A percentile compares a stretch with the other conserved stretches of the same genome.
Conservation (phyloP, 192 early-diverging fungal species). For the Mortierella antarctica region DNA sequence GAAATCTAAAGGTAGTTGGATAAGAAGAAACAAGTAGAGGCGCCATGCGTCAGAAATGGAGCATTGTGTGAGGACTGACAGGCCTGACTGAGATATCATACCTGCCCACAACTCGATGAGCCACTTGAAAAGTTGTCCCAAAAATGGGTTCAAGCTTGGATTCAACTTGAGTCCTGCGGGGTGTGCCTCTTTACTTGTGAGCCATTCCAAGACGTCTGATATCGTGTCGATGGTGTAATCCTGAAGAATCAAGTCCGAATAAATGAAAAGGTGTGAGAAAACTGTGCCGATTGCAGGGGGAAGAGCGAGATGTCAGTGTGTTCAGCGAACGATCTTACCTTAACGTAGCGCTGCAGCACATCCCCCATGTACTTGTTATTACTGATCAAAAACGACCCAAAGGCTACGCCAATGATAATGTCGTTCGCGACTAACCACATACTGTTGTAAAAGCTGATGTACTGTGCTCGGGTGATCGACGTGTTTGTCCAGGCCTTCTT, state of each 20-base stretch:
- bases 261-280: background rate
- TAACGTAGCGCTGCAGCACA: slow-evolving; percentile 56
- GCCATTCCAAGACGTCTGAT: slow-evolving; percentile 84
- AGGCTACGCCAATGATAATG: slow-evolving; percentile 84
- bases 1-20: slow-evolving; percentile 38
- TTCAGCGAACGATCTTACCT: slow-evolving; percentile 7
- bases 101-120: slow-evolving; percentile 89
- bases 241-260: slow-evolving; percentile 31
- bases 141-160: slow-evolving; percentile 84
- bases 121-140: slow-evolving; percentile 93
- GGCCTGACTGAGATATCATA: slow-evolving; percentile 4
- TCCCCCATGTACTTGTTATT: slow-evolving; percentile 68
- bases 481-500: slow-evolving; percentile 66
- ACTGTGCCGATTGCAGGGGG: background rate
- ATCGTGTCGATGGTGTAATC: slow-evolving; percentile 77
- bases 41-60: background rate
- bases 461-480: slow-evolving; percentile 72
- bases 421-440: slow-evolving; percentile 97
- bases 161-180: slow-evolving; percentile 98
- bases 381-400: slow-evolving; percentile 78
- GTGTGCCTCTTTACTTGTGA: slow-evolving; percentile 74
- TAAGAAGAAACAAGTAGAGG: background rate
- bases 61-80: background rate
- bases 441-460: slow-evolving; percentile 95
- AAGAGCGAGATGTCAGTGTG: background rate